Percentiles rank a stretch among this genome's conserved stretches.
phyloP scores from a whole-genome alignment of 2,329 filamentous ascomycete genomes.

The Diaporthe destruens region DNA sequence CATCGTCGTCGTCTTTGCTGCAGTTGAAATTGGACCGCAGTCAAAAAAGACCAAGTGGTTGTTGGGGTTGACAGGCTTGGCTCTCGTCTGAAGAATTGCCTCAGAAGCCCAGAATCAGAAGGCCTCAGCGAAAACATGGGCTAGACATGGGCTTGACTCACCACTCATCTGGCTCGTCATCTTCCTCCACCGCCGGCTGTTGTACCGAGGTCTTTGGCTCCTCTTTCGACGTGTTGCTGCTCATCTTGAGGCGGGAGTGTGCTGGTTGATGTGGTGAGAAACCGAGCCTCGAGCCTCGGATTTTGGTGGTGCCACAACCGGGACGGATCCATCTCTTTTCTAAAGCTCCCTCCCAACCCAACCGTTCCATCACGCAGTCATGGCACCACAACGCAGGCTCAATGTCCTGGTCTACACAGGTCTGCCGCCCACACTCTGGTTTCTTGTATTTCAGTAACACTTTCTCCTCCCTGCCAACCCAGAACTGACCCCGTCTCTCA shows the following conservation, averaged over 20 bases:
- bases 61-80: not conserved
- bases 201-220: conserved; percentile 56
- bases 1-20: not conserved
- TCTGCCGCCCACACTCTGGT: conserved; percentile 53
- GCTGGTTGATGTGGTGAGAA: conserved; percentile 46
- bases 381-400: conserved; percentile 77
- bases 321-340: not conserved
- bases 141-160: conserved; percentile 57
- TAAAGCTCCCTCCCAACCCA: no score
- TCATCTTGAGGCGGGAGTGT: conserved; percentile 37
- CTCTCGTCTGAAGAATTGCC: conserved; percentile 29
- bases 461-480: conserved; percentile 28
- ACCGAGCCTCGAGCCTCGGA: not conserved
- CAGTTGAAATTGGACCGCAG: not conserved
- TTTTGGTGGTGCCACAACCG: conserved; percentile 35
- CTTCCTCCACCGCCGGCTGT: conserved; percentile 65
- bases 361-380: conserved; percentile 49
- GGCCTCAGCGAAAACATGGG: no score
- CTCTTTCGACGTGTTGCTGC: conserved; percentile 65
- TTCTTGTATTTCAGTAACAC: conserved; percentile 38
- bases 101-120: not conserved
- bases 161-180: conserved; percentile 97
- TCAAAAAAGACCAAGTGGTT: not conserved
- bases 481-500: conserved; percentile 52
- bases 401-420: conserved; percentile 96